Conservation (phyloP, 768 basidiomycete genomes). For the Leccinum broughii region DNA sequence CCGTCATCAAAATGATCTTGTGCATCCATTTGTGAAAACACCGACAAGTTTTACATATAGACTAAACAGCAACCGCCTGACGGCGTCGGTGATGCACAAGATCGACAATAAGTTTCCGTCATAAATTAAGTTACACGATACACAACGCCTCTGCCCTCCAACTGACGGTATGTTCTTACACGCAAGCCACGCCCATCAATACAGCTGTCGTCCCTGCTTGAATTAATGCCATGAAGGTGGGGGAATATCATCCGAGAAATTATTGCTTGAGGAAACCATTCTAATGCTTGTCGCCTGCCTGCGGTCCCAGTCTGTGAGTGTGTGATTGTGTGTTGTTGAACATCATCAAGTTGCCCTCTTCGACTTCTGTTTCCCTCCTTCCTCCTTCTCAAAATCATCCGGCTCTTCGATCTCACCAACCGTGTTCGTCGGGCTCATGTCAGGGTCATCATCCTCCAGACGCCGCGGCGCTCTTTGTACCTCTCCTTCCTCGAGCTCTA, state of each 20-base stretch:
- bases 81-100: too few relatives aligned
- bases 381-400: background rate
- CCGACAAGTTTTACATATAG: too few relatives aligned
- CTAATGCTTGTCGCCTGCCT: background rate
- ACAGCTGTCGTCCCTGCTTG: background rate
- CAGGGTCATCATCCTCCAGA: background rate
- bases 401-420: background rate
- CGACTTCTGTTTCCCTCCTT: background rate
- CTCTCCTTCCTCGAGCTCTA: constrained; percentile 34
- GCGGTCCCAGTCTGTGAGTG: background rate
- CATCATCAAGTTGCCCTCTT: background rate
- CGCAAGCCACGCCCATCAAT: too few relatives aligned
- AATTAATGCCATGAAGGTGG: background rate
- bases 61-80: too few relatives aligned
- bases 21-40: too few relatives aligned
- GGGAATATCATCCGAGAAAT: background rate
- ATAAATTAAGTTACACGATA: too few relatives aligned
- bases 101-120: too few relatives aligned
- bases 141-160: too few relatives aligned
- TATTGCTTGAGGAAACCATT: background rate
- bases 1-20: too few relatives aligned
- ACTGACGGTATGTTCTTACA: too few relatives aligned
- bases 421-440: background rate
- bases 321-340: background rate
- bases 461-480: background rate